Base-by-base conservation (phyloP, 495 filamentous ascomycete species). In the Penicillium paxilli region DNA sequence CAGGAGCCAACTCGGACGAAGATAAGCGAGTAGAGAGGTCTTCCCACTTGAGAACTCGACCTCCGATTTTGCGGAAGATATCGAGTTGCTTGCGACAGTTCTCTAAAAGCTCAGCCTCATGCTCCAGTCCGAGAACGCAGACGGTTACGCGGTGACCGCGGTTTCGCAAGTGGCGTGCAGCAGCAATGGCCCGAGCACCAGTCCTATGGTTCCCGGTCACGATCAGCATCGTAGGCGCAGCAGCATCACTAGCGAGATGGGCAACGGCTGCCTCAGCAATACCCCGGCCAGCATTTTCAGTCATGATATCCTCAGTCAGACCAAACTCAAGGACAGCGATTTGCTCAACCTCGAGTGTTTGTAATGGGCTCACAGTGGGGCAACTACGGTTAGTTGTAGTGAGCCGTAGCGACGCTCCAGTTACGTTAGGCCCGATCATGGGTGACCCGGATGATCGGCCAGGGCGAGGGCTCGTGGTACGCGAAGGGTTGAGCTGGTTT, bases 291-390 rank as follows among this genome's bases (percentile, higher is more conserved):
- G 91, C 89, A 65, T 93, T 96, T 64, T 97, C 94, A 0, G 90
- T 86, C 69, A 97, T 88, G 63, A 97, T 86, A 46, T 94, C 89
- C 63, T 93, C 89, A 0, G 87, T 88, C 38, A 98, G 74, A 4
- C 90, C 91, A 54, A 94, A 83, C 54, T 96, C 91, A 21, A 84
- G 81, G 35, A 89, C 84, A 0, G 91, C 90, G 47, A 92, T 85
- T 58, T 92, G 91, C 69, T 98, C 94, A 21, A 97, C 80, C 55
- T 93, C 91, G 26, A 93, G 82, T 76, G 95, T 92, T 62, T 93
- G 90, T 26, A 92, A 69, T 16, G 92, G 89, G 46, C 86, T 89
- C 50, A 97, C 84, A 12, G 87, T 84, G 42, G 93, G 90, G 55
- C 93, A 89, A 52, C 82, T 83, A 32, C 86, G 76, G 62, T 88